Evolutionary conservation across 2,329 filamentous ascomycete genomes (phyloP), one percentile per base, ranked within the genome.

Genomic region (Pestalotiopsis sp.): DNA sequence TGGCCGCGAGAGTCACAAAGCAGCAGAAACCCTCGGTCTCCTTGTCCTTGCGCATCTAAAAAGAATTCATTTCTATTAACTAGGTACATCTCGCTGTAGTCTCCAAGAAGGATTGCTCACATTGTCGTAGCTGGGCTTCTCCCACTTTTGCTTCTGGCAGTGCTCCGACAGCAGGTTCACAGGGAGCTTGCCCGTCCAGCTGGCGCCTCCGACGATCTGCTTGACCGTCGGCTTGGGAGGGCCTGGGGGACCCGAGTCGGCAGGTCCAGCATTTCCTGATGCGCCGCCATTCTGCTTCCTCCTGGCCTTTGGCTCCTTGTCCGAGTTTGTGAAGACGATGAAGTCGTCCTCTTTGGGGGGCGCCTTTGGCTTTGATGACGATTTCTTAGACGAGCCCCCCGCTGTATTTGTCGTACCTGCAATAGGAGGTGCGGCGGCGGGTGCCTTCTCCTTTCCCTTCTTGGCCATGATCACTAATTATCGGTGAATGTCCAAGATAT

Each of bases 161-260:
- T 97, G 93, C 83, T 98, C 96, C 44, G 92, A 93, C 71, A 98
- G 88, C 74, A 98, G 86, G 77, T 97, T 98, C 71, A 98, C 92
- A 1, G 96, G 96, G 39, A 99, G 83, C 79, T 99, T 99, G 55
- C 96, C 96, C 0, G 96, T 99, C 96, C 96, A 99, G 73, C 94
- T 98, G 68, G 94, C 89, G 62, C 96, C 96, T 56, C 94, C 96
- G 75, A 99, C 97, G 71, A 99, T 83, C 73, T 97, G 93, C 79
- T 91, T 91, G 58, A 87, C 86, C 1, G 89, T 90, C 14, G 88
- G 89, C 73, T 89, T 88, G 0, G 86, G 86, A 3, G 85, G 85
- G 0, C 80, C 84, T 2, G 76, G 70, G 2, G 79, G 72, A 14
- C 78, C 69, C 76, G 77, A 65, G 77, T 80, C 71, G 73, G 72